A percentile compares a stretch with the other conserved stretches of the same genome.
Evolutionary conservation across 179 eudicot species (phyloP).

Genomic region (Gypsophila paniculata): DNA sequence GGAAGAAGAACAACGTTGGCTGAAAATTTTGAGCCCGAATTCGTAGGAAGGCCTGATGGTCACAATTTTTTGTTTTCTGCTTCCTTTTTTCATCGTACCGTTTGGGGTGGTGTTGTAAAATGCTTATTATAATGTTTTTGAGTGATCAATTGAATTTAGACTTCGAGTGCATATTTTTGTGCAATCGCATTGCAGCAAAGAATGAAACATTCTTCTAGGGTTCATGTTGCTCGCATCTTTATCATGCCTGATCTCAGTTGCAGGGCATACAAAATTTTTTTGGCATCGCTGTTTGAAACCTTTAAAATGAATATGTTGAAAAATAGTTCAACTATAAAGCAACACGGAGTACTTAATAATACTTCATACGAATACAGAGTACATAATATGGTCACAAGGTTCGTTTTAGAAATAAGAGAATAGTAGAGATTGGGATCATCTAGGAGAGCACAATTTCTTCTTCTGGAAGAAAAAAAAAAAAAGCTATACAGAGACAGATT

Average conservation of each 20-base stretch:
- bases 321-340: too few species aligned
- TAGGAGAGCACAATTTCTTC: too few species aligned
- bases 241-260: neutral
- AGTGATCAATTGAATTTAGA: neutral
- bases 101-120: neutral
- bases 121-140: neutral
- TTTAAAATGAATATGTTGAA: too few species aligned
- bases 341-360: too few species aligned
- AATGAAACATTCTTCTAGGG: neutral
- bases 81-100: neutral
- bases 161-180: neutral
- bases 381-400: too few species aligned
- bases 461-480: too few species aligned
- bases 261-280: neutral
- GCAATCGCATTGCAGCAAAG: neutral
- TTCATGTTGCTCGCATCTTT: neutral
- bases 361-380: too few species aligned
- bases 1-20: constrained; percentile 27
- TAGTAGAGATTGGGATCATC: too few species aligned
- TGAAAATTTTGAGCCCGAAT: constrained; percentile 9
- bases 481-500: neutral
- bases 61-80: neutral
- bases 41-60: neutral
- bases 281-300: too few species aligned
- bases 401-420: too few species aligned